phyloP scores from a whole-genome alignment of 1,139 yeast genomes.

The Taiozyma sp. region DNA sequence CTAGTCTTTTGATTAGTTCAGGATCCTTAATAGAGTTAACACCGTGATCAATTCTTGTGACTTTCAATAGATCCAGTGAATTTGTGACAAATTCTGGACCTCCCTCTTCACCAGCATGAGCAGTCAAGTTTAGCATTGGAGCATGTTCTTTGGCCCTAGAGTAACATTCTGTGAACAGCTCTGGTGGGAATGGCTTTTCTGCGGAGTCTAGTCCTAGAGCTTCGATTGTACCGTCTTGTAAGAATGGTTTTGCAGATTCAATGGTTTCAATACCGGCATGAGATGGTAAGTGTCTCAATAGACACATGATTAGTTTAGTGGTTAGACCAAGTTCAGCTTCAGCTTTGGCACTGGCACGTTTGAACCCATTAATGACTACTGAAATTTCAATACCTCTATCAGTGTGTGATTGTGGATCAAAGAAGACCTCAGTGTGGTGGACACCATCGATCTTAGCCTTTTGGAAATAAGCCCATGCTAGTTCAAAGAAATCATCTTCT shows the following conservation, averaged over 20 bases:
- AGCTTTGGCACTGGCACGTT: conserved; percentile 60
- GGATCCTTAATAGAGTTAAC: conserved; percentile 54
- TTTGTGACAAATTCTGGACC: conserved; percentile 57
- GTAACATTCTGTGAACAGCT: conserved; percentile 60
- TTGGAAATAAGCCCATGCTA: conserved; percentile 69
- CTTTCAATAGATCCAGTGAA: conserved; percentile 54
- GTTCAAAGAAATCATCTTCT: conserved; percentile 66
- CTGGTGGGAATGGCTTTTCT: conserved; percentile 73
- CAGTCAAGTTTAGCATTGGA: conserved; percentile 58
- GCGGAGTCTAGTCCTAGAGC: conserved; percentile 78
- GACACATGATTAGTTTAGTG: conserved; percentile 72
- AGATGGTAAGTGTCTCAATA: conserved; percentile 68
- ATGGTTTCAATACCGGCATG: conserved; percentile 53
- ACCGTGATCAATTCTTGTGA: conserved; percentile 76
- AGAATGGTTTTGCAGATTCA: conserved; percentile 44
- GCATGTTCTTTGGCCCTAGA: conserved; percentile 37
- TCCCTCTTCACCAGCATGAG: conserved; percentile 90
- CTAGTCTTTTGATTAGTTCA: conserved; percentile 49
- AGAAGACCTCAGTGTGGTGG: conserved; percentile 66
- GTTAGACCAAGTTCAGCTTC: conserved; percentile 52
- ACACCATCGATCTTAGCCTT: conserved; percentile 61
- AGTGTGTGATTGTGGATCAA: conserved; percentile 82
- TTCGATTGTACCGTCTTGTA: conserved; percentile 51
- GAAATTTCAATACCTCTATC: conserved; percentile 59
- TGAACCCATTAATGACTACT: conserved; percentile 58